phyloP scores from a whole-genome alignment of 1,139 yeast genomes.

The Hansenula sp. region DNA sequence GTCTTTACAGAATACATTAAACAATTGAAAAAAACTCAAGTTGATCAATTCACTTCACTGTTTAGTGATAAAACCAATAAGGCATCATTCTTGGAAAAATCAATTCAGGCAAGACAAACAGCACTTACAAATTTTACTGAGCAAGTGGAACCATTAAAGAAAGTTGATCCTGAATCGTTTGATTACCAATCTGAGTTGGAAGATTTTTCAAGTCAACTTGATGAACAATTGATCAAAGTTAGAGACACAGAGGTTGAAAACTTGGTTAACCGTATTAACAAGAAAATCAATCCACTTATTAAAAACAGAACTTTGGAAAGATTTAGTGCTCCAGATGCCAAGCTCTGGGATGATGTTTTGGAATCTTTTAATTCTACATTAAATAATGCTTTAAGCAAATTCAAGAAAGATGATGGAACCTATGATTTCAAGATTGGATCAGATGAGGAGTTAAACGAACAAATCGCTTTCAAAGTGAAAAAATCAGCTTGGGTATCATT shows the following conservation, averaged over 20 bases:
- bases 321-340: constrained; percentile 39
- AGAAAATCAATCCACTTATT: constrained; percentile 36
- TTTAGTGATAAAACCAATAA: constrained; percentile 13
- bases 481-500: constrained; percentile 64
- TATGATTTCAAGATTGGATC: constrained; percentile 69
- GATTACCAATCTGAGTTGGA: constrained; percentile 25
- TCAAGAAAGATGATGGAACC: constrained; percentile 17
- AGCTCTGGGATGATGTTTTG: constrained; percentile 61
- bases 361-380: constrained; percentile 41
- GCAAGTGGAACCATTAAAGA: constrained; percentile 19
- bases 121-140: constrained; percentile 23
- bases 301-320: constrained; percentile 37
- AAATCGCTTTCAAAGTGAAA: constrained; percentile 40
- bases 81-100: constrained; percentile 23
- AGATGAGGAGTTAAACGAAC: constrained; percentile 34
- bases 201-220: constrained; percentile 25
- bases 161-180: constrained; percentile 23
- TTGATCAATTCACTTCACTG: constrained; percentile 22
- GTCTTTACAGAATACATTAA: constrained; percentile 40
- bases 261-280: constrained; percentile 34
- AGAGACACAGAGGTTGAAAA: constrained; percentile 42
- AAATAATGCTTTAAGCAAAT: constrained; percentile 27
- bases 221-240: constrained; percentile 30
- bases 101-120: constrained; percentile 23
- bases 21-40: constrained; percentile 28